Percentiles rank a stretch among this genome's conserved stretches.
Conservation (phyloP, 345 rosid genomes). For the Tarenaya hassleriana region DNA sequence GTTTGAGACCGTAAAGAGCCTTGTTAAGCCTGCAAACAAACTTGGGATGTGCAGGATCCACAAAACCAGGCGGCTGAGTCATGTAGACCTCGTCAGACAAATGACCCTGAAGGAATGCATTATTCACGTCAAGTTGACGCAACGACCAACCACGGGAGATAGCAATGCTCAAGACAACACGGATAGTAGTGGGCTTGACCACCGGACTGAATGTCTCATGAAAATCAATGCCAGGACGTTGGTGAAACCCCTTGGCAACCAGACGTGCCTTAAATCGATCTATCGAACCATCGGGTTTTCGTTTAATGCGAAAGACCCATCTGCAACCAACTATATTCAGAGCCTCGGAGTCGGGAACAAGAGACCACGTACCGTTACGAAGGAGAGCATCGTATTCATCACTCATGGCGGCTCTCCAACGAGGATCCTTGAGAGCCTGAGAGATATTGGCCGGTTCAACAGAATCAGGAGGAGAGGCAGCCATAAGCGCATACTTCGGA, state of each 20-base stretch:
- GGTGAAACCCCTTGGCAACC: background rate
- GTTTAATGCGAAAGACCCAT: slow-evolving; percentile 6
- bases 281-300: background rate
- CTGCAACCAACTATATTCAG: slow-evolving; percentile 6
- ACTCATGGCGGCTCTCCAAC: background rate
- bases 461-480: background rate
- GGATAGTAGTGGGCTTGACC: slow-evolving; percentile 9
- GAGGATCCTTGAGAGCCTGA: background rate
- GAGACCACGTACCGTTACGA: background rate
- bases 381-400: background rate
- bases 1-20: no score
- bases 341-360: background rate
- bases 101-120: background rate
- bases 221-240: background rate
- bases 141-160: background rate
- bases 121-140: slow-evolving; percentile 2
- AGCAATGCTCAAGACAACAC: background rate
- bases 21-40: background rate
- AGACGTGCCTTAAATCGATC: background rate
- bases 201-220: background rate
- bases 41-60: background rate
- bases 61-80: background rate
- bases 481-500: no score
- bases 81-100: background rate
- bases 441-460: background rate